Evolutionary conservation across 2,329 filamentous ascomycete species (phyloP), one percentile per base, ranked within the genome.

Genomic region (Cladophialophora exuberans): DNA sequence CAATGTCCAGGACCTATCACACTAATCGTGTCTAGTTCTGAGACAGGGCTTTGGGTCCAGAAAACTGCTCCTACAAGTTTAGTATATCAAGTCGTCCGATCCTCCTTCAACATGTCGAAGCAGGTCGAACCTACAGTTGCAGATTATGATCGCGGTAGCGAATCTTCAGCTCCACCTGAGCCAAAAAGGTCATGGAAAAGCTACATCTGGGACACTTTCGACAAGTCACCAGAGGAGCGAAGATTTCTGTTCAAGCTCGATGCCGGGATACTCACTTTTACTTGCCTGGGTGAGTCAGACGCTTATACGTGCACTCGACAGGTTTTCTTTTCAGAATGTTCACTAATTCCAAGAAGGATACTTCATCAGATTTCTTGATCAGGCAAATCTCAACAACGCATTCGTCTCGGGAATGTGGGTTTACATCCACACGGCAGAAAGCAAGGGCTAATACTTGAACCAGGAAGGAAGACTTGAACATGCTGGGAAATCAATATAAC

Each of bases 151-250:
- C n/a, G n/a, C n/a, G n/a, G n/a, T n/a, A n/a, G n/a, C n/a, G n/a
- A n/a, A n/a, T n/a, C n/a, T n/a, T n/a, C n/a, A n/a, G n/a, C n/a
- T n/a, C n/a, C n/a, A n/a, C n/a, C n/a, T n/a, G n/a, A n/a, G n/a
- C n/a, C n/a, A n/a, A n/a, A n/a, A n/a, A n/a, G n/a, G n/a, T n/a
- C 66, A 69, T 79, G 76, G 77, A 70, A 73, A 39, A 73, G 72
- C 60, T 80, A 79, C 51, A 66, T 80, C 35, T 80, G 77, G 78
- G 78, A 81, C 66, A 76, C 74, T 0, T 71, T 78, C 20, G 78
- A 80, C 57, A 79, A 79, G 52, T 70, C 74, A 1, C 74, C 72
- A 1, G 74, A 80, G 55, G 77, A 81, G 61, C 57, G 65, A 4
- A 64, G 62, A 63, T 35, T 68, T 6, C 41, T 68, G 17, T 67